Evolutionary conservation across 371 early-diverging fungal species (phyloP), one percentile per base, ranked within the genome.

Genomic region (Actinomortierella wolfii): DNA sequence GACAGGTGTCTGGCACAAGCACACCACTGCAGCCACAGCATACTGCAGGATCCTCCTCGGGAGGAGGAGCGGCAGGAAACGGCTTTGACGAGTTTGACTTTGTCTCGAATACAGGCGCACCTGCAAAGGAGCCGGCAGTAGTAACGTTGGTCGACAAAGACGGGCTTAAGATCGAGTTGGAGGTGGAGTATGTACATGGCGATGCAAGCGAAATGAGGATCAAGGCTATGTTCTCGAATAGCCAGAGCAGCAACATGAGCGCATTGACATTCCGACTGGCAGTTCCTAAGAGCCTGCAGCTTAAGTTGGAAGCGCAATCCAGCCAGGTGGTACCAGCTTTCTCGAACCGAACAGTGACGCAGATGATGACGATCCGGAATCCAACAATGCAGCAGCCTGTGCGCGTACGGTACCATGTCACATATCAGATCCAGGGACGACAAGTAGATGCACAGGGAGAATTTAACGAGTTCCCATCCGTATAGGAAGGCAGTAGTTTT

Each of bases 371-470:
- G 0, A 79, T 90, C 34, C 68, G 68, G 39, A 89, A 89, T 69
- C 81, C 86, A 1, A 76, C 79, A 5, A 73, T 47, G 28, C 67
- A 86, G 84, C 87, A 87, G 28, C 76, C 83, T 28, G 61, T 90
- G 28, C 82, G 89, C 23, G 59, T 92, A 58, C 80, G 88, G 50
- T 93, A 86, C 74, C 86, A 85, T 56, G 79, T 92, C 3, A 80
- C 81, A 23, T 93, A 90, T 69, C 64, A 79, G 23, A 78, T 90
- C 45, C 86, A 89, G 58, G 91, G 89, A 14, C 87, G 87, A 11
- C 71, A 79, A 21, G 90, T 92, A 76, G 88, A 89, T 51, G 90
- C 91, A 64, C 57, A 76, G 24, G 92, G 93, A 5, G 89, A 88
- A 56, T 89, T 76, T 24, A 77, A 56, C 51, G 64, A 65, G 41